phyloP scores from a whole-genome alignment of 352 stramenopile genomes.

The Phytophthora cajani region DNA sequence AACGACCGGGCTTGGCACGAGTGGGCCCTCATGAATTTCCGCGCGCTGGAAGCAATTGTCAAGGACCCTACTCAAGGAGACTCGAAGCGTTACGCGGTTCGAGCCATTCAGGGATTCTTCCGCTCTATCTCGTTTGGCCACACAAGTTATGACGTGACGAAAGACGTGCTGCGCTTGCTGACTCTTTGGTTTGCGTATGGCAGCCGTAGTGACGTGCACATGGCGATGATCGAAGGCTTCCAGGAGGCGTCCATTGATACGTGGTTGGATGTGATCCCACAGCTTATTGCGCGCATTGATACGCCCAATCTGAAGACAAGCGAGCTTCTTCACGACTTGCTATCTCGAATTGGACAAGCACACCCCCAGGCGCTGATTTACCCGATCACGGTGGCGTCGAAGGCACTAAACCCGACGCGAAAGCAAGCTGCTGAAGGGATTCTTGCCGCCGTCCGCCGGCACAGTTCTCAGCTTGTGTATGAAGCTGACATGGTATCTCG shows the following conservation, averaged over 20 bases:
- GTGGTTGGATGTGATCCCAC: conserved; percentile 99
- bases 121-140: conserved; percentile 96
- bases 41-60: conserved; percentile 66
- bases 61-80: conserved; percentile 63
- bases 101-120: conserved; percentile 98
- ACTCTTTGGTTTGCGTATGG: conserved; percentile 99
- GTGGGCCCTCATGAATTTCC: conserved; percentile 99
- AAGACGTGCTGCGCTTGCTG: conserved; percentile 98
- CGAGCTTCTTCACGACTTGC: conserved; percentile 78
- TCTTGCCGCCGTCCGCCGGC: conserved; percentile 94
- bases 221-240: conserved; percentile 87
- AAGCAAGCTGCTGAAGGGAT: conserved; percentile 94
- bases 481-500: conserved; percentile 96
- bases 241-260: conserved; percentile 96
- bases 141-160: conserved; percentile 91
- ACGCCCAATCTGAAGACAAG: conserved; percentile 83
- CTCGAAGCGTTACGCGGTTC: conserved; percentile 85
- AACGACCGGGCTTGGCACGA: conserved; percentile 98
- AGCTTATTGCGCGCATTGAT: conserved; percentile 95
- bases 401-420: conserved; percentile 93
- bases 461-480: conserved; percentile 96
- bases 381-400: conserved; percentile 97
- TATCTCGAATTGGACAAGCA: conserved; percentile 94
- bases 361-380: conserved; percentile 99
- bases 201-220: conserved; percentile 89